Conservation (phyloP, 768 basidiomycete genomes). For the Tylopilus rubrobrunneus region DNA sequence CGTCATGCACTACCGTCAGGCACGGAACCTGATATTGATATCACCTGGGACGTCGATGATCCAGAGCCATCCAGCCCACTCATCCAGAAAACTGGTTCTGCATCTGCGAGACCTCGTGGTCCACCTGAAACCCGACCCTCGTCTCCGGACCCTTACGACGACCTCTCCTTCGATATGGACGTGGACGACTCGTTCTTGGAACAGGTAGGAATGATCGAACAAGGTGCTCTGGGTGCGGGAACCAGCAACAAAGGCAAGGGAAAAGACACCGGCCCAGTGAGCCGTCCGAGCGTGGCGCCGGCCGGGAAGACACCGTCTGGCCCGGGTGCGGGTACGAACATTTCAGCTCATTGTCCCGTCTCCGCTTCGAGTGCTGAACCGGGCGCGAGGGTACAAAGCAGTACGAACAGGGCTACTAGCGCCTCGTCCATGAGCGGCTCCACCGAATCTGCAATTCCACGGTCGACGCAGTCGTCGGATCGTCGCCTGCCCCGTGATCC, state of each 20-base stretch:
- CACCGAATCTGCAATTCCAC: slow-evolving; percentile 10
- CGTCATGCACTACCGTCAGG: slow-evolving; percentile 23
- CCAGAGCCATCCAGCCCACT: slow-evolving; percentile 17
- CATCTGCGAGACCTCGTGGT: slow-evolving; percentile 6
- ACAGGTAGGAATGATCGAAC: slow-evolving; percentile 31
- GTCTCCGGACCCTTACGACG: slow-evolving; percentile 30
- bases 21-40: slow-evolving; percentile 13
- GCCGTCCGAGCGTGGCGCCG: not conserved
- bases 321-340: slow-evolving; percentile 16
- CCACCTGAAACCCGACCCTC: slow-evolving; percentile 8
- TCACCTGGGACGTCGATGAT: slow-evolving; percentile 31
- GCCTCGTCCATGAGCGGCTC: slow-evolving; percentile 15
- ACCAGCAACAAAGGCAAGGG: slow-evolving; percentile 19
- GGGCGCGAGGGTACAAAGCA: slow-evolving; percentile 8
- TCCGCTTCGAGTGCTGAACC: slow-evolving; percentile 14
- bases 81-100: slow-evolving; percentile 4
- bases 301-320: slow-evolving; percentile 3
- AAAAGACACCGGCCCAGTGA: slow-evolving; percentile 2
- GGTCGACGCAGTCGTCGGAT: slow-evolving; percentile 16
- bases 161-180: slow-evolving; percentile 33
- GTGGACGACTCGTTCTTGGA: slow-evolving; percentile 40
- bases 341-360: slow-evolving; percentile 1
- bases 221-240: slow-evolving; percentile 11
- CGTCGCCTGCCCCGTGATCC: slow-evolving; percentile 17
- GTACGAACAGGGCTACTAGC: slow-evolving; percentile 6